Conservation (phyloP, 1,139 yeast species). For the Protomyces lactucae-debilis region DNA sequence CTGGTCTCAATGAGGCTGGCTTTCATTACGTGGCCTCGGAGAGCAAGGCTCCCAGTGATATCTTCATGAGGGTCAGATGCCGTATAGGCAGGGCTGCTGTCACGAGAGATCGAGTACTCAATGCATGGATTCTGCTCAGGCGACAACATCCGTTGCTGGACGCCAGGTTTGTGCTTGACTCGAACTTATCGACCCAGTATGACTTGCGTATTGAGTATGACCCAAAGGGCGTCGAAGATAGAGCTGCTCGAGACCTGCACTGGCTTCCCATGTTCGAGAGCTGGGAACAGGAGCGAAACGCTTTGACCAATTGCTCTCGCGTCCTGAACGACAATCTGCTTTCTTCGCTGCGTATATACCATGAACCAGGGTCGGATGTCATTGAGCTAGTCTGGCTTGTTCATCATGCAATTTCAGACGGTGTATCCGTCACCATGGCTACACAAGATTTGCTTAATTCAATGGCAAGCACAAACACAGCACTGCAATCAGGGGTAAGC, state of each 20-base stretch:
- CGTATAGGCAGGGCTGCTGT: not conserved
- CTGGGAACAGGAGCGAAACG: constrained; percentile 12
- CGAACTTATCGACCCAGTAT: not conserved
- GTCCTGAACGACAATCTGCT: constrained; percentile 5
- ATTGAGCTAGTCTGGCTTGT: constrained; percentile 2
- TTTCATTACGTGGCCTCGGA: constrained; percentile 13
- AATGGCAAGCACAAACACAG: not conserved
- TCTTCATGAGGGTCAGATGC: not conserved
- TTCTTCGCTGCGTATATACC: constrained; percentile 2
- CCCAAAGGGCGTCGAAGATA: not conserved
- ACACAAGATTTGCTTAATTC: constrained; percentile 5
- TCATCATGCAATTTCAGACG: constrained; percentile 16
- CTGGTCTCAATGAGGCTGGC: constrained; percentile 16
- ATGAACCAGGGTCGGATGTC: not conserved
- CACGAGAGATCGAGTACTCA: not conserved
- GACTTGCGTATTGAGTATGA: not conserved
- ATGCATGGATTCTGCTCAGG: not conserved
- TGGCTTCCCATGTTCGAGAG: not conserved
- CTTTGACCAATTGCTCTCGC: constrained; percentile 9
- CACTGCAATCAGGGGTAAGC: not conserved
- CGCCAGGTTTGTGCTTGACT: not conserved
- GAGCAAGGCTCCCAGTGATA: constrained; percentile 15
- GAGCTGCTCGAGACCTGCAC: not conserved
- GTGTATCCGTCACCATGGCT: not conserved
- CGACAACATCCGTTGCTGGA: constrained; percentile 9